Percentiles rank a stretch among this genome's conserved stretches.
These are phyloP conservation scores for Triadica sebifera DNA, from an alignment of 345 rosid species.

Conservation along the genomic window DNA sequence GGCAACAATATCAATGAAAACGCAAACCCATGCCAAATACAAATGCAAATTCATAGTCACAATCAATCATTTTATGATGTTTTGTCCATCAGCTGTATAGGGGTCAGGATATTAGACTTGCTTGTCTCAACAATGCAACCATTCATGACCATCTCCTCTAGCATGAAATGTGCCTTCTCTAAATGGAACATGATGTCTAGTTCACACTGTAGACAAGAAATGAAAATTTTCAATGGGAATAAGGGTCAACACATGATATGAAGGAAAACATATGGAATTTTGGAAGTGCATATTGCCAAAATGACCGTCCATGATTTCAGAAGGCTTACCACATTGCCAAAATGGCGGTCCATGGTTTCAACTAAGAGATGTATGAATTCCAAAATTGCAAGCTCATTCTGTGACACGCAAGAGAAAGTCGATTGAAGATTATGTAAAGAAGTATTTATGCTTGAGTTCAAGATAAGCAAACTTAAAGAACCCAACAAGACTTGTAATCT, in stretches of 20 bases:
- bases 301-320: background rate
- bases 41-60: background rate
- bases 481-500: background rate
- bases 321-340: conserved; percentile 87
- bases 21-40: background rate
- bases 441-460: background rate
- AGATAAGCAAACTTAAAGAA: conserved; percentile 1
- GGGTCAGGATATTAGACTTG: conserved; percentile 73
- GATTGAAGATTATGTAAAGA: background rate
- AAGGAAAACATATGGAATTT: background rate
- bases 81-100: conserved; percentile 89
- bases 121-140: conserved; percentile 93
- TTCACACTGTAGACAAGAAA: conserved; percentile 58
- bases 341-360: conserved; percentile 97
- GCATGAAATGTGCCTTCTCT: conserved; percentile 99
- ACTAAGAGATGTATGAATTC: conserved; percentile 95
- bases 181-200: conserved; percentile 97
- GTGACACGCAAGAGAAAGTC: conserved; percentile 13
- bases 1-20: background rate
- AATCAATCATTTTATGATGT: conserved; percentile 37
- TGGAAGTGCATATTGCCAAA: background rate
- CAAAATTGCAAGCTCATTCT: conserved; percentile 92
- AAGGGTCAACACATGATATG: background rate
- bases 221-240: background rate
- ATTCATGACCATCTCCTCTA: conserved; percentile 98